phyloP scores from a whole-genome alignment of 2,329 filamentous ascomycete species.

The Colletotrichum simmondsii region DNA sequence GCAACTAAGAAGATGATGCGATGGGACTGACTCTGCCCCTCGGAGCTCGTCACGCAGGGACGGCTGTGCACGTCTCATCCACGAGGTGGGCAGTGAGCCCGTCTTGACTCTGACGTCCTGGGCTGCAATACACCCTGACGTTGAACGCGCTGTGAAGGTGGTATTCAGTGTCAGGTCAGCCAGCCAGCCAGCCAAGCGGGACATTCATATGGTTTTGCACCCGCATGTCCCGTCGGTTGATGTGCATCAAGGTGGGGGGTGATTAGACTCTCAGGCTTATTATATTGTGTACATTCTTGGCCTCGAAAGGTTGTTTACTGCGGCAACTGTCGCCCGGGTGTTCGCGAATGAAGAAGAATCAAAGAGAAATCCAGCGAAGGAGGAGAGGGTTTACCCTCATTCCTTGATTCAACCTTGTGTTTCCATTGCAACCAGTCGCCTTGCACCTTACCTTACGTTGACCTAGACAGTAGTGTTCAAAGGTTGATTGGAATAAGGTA shows the following conservation, averaged over 20 bases:
- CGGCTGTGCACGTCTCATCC: slow-evolving; percentile 32
- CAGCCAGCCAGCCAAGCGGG: neutral
- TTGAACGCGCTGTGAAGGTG: neutral
- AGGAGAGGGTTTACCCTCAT: neutral
- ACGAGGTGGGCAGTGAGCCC: neutral
- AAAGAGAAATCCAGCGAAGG: neutral
- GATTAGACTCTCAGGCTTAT: neutral
- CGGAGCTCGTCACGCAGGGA: slow-evolving; percentile 22
- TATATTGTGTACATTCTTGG: neutral
- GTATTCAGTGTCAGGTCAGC: neutral
- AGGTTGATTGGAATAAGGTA: neutral
- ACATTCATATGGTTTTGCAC: neutral
- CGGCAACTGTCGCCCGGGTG: neutral
- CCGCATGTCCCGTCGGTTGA: neutral
- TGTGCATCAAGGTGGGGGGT: neutral
- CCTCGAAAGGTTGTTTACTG: neutral
- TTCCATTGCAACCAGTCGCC: neutral
- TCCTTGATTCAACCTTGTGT: neutral
- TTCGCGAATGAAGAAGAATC: neutral
- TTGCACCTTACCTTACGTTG: neutral
- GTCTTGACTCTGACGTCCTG: neutral
- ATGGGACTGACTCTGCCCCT: slow-evolving; percentile 21
- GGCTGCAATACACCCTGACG: neutral
- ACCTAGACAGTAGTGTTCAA: too few relatives aligned
- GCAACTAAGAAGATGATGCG: neutral